phyloP scores from a whole-genome alignment of 148 eudicot genomes.

The Vaccinium myrtillus region DNA sequence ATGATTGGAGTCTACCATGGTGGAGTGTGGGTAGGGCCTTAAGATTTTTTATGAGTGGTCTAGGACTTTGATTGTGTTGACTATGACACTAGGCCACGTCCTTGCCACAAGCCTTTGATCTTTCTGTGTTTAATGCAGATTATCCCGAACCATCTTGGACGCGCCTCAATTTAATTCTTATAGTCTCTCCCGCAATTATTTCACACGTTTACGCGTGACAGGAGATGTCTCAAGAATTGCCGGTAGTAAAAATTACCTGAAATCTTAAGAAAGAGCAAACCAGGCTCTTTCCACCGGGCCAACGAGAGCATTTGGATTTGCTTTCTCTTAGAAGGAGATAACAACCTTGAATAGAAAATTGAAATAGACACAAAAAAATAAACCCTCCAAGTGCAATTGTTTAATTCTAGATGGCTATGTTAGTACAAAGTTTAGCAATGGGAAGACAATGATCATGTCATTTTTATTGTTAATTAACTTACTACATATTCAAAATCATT shows the following conservation, averaged over 20 bases:
- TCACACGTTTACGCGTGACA: too few relatives aligned
- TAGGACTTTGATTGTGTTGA: not conserved
- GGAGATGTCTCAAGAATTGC: too few relatives aligned
- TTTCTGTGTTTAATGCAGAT: too few relatives aligned
- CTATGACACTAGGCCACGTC: not conserved
- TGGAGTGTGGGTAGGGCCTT: not conserved
- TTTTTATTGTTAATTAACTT: not conserved
- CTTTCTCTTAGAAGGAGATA: not conserved
- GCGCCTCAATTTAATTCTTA: too few relatives aligned
- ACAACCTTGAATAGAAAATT: not conserved
- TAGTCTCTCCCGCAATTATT: too few relatives aligned
- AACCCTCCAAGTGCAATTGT: not conserved
- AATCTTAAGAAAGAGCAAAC: too few relatives aligned
- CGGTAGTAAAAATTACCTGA: too few relatives aligned
- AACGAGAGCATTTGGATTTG: not conserved
- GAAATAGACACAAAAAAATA: not conserved
- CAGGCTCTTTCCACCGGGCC: too few relatives aligned
- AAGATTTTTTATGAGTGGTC: not conserved
- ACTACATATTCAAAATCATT: not conserved
- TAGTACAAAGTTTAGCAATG: not conserved
- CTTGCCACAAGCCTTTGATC: not conserved
- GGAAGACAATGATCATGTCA: not conserved
- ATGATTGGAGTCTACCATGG: constrained; percentile 16
- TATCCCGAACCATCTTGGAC: too few relatives aligned
- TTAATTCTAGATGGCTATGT: too few relatives aligned